Base-by-base conservation (phyloP, 805 yeast species). In the Kazachstania viticola region DNA sequence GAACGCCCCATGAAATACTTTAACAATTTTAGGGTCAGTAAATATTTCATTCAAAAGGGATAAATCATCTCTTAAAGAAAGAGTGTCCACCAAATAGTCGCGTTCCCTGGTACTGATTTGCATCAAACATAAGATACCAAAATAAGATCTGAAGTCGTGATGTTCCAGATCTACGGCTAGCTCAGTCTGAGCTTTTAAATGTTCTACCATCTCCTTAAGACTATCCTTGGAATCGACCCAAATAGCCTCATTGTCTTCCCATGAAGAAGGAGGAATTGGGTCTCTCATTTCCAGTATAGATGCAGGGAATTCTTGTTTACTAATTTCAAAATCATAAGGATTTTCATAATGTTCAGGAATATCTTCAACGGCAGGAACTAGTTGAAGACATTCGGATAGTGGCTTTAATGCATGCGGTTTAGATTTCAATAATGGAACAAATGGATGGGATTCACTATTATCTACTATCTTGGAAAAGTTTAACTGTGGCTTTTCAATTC, bases 141-240 rank as follows among this genome's bases (percentile, higher is more conserved):
- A 77, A 46, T 83, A 91, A 0, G 95, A 67, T 54, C 96, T 69
- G 52, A 71, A 79, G 49, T 87, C 96, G 51, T 91, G 98, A 56
- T 91, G 98, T 51, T 91, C 99, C 38, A 91, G 69, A 65, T 91
- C 99, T 12, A 91, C 79, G 2, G 97, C 98, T 25, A 91, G 71
- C 34, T 73, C 94, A 2, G 63, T 58, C 35, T 66, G 64, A 3
- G 53, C 48, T 31, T 55, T 51, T 28, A 91, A 61, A 5, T 65
- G 69, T 1, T 57, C 50, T 1, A 83, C 41, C 79, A 91, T 70
- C 5, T 49, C 54, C 1, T 58, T 45, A 17, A 91, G 52, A 16
- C 61, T 58, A 15, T 66, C 74, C 1, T 60, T 56, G 1, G 67
- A 64, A 40, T 80, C 85, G 1, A 91, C 80, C 82, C 91, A 83